Base-by-base conservation (phyloP, 148 eudicot genomes). In the Limonium bicolor region DNA sequence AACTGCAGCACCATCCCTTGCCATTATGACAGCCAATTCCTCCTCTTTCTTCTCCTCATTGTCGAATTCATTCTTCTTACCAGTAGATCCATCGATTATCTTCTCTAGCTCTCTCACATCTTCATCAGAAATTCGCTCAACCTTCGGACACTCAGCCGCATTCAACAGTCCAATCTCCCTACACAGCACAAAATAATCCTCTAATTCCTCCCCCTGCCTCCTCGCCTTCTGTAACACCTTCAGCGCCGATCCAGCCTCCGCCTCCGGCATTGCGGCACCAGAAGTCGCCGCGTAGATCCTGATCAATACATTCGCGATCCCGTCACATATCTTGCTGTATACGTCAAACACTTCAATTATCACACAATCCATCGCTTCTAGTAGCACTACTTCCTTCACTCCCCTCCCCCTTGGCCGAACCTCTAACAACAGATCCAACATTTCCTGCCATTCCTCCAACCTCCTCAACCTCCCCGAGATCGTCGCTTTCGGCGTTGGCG, bases 291-390 rank as follows among this genome's bases (percentile, higher is more conserved):
- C 50, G 26, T 64, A 58, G 25, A 90, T 66, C 45, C 54, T 58
- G 24, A 66, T 14, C 30, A 80, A 45, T 29, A 68, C 68, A 4
- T 49, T 52, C 0, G 87, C 72, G 27, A 77, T 68, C 18, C 75
- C 84, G 11, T 64, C 59, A 34, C 95, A 80, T 7, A 80, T 77
- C 46, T 60, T 63, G 56, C 87, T 66, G 32, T 84, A 84, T 14
- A 73, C 36, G 30, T 71, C 80, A 12, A 72, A 84, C 0, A 84
- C 56, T 53, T 90, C 95, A 3, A 77, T 70, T 11, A 84, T 23
- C 25, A 80, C 47, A 32, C 93, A 69, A 29, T 90, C 86, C 85
- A 90, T 84, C 4, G 76, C 95, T 25, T 90, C 87, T 2, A 66
- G 52, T 14, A 84, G 26, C 3, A 77, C 54, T 31, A 51, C 39